Evolutionary conservation across 2,329 filamentous ascomycete genomes (phyloP), one percentile per base, ranked within the genome.

Genomic region (Neofusicoccum sp.): DNA sequence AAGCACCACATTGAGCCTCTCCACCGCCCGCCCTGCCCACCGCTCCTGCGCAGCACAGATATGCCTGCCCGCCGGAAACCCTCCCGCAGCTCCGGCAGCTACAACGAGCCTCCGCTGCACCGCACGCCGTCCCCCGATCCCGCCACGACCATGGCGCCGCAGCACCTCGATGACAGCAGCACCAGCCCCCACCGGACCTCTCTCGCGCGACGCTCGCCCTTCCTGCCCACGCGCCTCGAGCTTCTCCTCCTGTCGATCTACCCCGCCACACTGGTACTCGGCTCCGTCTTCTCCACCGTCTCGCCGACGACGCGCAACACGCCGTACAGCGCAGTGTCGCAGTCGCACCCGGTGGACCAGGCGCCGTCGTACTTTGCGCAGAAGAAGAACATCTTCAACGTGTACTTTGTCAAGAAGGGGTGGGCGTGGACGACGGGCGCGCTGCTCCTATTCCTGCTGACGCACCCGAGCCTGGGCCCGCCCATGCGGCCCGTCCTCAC

Each of bases 381-480:
- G 68, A 99, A 99, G 77, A 84, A 86, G 74, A 99, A 99, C 78
- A 68, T 97, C 57, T 89, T 98, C 83, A 99, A 99, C 73, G 76
- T 89, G 48, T 84, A 92, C 69, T 99, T 98, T 71, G 95, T 99
- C 70, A 99, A 99, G 81, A 82, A 90, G 58, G 93, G 93, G 63
- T 99, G 95, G 95, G 84, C 88, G 53, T 99, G 95, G 95, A 87
- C 91, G 31, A 92, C 90, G 0, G 72, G 85, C 8, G 88, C 90
- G 0, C 93, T 96, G 69, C 75, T 84, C 34, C 74, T 84, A 14
- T 91, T 96, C 63, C 73, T 90, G 6, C 73, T 87, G 43, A 87
- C 86, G 26, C 89, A 96, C 70, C 86, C 89, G 1, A 78, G 78
- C 26, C 78, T 80, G 24, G 81, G 70, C 65, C 79, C 70, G 64